Conservation (phyloP, 2,329 filamentous ascomycete species). For the Phialophora verrucosa region DNA sequence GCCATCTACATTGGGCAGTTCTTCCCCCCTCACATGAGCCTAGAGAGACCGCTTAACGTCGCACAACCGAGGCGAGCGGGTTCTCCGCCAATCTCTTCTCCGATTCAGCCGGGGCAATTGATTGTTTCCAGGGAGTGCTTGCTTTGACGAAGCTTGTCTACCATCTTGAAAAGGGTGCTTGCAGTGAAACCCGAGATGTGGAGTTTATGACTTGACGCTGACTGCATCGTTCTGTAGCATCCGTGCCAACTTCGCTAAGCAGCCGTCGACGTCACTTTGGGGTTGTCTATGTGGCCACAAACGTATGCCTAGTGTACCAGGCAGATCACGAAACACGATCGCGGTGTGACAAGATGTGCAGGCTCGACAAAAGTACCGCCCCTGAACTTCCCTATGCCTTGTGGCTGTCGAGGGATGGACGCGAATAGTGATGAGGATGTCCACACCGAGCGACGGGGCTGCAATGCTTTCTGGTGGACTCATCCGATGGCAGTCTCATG, state of each 20-base stretch:
- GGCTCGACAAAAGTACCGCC: neutral
- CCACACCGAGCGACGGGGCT: neutral
- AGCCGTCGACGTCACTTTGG: conserved; percentile 7
- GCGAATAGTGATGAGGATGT: neutral
- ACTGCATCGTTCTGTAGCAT: conserved; percentile 17
- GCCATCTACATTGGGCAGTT: conserved; percentile 12
- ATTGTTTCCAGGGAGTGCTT: neutral
- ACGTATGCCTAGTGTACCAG: neutral
- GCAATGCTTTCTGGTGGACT: neutral
- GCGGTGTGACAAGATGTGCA: neutral
- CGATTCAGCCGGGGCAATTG: neutral
- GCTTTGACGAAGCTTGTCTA: neutral
- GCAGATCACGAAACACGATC: neutral
- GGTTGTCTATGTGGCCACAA: neutral
- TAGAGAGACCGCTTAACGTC: neutral
- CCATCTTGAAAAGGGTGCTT: neutral
- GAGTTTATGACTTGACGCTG: neutral
- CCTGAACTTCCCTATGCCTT: neutral
- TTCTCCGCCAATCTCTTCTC: neutral
- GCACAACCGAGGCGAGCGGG: conserved; percentile 5
- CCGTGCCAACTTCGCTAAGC: conserved; percentile 2
- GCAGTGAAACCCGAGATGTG: neutral
- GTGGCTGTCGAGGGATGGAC: too few relatives aligned
- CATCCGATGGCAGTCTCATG: neutral
- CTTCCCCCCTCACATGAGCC: neutral